Evolutionary conservation across 148 eudicot genomes (phyloP), one percentile per base, ranked within the genome.

Genomic region (Talinum fruticosum): DNA sequence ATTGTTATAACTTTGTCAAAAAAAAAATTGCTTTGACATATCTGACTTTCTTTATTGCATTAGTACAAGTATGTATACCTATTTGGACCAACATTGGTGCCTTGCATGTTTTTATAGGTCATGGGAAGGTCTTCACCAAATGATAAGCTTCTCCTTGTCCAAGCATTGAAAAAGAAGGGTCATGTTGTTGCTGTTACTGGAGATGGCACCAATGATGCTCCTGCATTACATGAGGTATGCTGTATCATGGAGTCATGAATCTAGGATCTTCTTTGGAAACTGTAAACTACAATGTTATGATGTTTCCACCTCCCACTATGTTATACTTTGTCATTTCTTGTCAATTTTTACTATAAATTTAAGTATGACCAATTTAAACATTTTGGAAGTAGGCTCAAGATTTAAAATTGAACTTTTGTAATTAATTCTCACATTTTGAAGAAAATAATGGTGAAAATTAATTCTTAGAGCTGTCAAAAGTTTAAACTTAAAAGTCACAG

Each of bases 111-210:
- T 76, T 19, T 77, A 29, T 77, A 93, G 99, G 99, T 93, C 38
- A 96, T 96, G 99, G 99, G 99, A 76, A 90, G 99, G 80, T 96
- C 99, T 62, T 93, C 99, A 47, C 97, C 99, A 7, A 96, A 89
- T 75, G 97, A 96, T 82, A 96, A 96, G 87, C 89, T 93, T 51
- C 84, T 96, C 83, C 97, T 96, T 78, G 99, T 96, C 77, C 93
- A 90, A 93, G 93, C 99, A 81, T 79, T 95, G 81, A 93, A 94
- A 85, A 93, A 87, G 86, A 84, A 34, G 29, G 97, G 94, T 37
- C 96, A 96, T 83, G 96, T 96, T 79, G 97, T 96, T 82, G 99
- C 97, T 71, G 99, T 96, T 37, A 96, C 99, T 62, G 99, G 99
- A 78, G 97, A 96, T 87, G 97, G 99, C 32, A 93, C 97, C 78